Conservation (phyloP, 108 stramenopile genomes). For the Thalassiosira profunda region DNA sequence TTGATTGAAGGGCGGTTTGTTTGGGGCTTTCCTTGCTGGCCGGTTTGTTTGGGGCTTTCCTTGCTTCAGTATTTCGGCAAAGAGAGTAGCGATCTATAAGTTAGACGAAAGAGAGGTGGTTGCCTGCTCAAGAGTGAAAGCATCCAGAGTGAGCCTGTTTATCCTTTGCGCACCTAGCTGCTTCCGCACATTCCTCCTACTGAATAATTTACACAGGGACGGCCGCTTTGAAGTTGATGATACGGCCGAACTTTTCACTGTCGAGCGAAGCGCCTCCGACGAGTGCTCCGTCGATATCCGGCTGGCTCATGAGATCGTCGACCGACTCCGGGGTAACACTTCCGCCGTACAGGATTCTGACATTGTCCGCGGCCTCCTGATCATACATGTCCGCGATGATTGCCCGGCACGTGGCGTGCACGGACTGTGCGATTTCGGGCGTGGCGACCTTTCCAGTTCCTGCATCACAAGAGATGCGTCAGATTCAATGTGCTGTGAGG, state of each 20-base stretch:
- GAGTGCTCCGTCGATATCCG: constrained; percentile 97
- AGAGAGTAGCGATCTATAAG: no score
- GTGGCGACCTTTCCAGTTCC: constrained; percentile 78
- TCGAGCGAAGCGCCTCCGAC: constrained; percentile 96
- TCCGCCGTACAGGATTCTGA: constrained; percentile 95
- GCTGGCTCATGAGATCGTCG: constrained; percentile 91
- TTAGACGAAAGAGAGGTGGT: no score
- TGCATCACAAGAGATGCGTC: neutral
- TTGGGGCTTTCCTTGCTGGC: no score
- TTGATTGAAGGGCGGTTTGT: no score
- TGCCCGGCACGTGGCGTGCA: constrained; percentile 84
- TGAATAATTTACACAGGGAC: constrained; percentile 16
- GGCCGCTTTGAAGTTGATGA: constrained; percentile 82
- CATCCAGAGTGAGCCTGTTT: no score
- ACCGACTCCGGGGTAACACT: constrained; percentile 93
- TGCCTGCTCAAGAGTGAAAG: no score
- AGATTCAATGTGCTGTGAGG: neutral
- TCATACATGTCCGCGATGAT: constrained; percentile 86
- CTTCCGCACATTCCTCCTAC: no score
- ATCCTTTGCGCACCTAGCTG: no score
- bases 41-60: no score
- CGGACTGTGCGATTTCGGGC: constrained; percentile 83
- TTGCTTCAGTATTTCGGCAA: no score
- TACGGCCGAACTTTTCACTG: constrained; percentile 89
- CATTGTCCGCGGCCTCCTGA: constrained; percentile 69